Percentiles rank a stretch among this genome's conserved stretches.
Conservation (phyloP, 768 basidiomycete species). For the Nevesoporus exiguus region DNA sequence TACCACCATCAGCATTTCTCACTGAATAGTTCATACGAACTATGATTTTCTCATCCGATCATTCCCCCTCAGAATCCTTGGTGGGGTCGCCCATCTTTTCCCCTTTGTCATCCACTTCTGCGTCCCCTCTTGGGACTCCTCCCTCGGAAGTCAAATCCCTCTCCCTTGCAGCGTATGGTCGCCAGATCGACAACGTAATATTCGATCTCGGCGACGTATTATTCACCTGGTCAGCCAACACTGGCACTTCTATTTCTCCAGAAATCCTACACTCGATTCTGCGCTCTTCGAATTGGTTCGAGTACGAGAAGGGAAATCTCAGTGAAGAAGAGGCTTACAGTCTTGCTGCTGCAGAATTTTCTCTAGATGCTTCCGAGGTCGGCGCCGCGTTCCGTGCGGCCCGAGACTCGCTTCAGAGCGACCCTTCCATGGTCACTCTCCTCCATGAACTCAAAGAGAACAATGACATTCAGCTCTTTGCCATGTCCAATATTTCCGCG, state of each 20-base stretch:
- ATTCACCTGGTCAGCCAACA: conserved; percentile 22
- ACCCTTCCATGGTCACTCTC: conserved; percentile 14
- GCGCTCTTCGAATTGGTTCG: conserved; percentile 19
- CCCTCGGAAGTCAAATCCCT: neutral
- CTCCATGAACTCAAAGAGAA: conserved; percentile 13
- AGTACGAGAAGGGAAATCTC: conserved; percentile 22
- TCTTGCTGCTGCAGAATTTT: conserved; percentile 12
- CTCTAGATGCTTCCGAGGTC: conserved; percentile 14
- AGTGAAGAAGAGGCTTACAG: conserved; percentile 8
- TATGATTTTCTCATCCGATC: conserved; percentile 1
- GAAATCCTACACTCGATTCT: conserved; percentile 9
- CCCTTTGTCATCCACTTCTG: neutral
- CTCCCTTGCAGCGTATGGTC: neutral
- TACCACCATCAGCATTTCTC: neutral
- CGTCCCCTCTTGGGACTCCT: conserved; percentile 6
- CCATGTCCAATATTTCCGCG: conserved; percentile 23
- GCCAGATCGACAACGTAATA: conserved; percentile 20
- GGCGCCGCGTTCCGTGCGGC: conserved; percentile 5
- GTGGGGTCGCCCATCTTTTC: conserved; percentile 1
- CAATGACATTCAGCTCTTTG: conserved; percentile 11
- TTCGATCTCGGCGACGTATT: conserved; percentile 23
- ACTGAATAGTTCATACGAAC: neutral
- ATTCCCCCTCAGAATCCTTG: neutral
- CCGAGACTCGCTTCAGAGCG: conserved; percentile 6
- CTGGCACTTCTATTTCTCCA: conserved; percentile 12